Conservation (phyloP, 2,329 filamentous ascomycete genomes). For the Calonectria pseudoturangicola region DNA sequence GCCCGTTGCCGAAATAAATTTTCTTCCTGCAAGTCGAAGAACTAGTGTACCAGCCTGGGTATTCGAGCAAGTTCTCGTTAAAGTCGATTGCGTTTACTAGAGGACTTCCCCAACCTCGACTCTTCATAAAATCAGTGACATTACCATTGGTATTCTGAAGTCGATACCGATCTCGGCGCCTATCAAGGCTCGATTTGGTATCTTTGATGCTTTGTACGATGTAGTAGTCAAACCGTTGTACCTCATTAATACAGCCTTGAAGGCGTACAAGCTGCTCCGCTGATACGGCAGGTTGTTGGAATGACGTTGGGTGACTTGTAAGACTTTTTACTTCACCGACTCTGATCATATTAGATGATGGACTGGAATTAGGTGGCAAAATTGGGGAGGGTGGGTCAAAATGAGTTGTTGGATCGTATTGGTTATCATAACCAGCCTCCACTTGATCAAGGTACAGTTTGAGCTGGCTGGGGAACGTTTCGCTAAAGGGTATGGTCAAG, state of each 20-base stretch:
- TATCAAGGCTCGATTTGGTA: constrained; percentile 14
- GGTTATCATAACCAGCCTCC: neutral
- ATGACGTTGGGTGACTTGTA: neutral
- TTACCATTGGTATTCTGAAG: neutral
- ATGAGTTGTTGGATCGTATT: neutral
- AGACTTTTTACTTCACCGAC: neutral
- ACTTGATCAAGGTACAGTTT: constrained; percentile 5
- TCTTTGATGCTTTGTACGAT: constrained; percentile 25
- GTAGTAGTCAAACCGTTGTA: constrained; percentile 26
- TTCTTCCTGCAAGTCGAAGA: constrained; percentile 20
- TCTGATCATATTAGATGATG: neutral
- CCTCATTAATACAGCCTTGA: constrained; percentile 38
- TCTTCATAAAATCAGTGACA: constrained; percentile 44
- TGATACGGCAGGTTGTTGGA: constrained; percentile 12
- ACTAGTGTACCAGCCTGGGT: constrained; percentile 40
- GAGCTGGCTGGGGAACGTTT: constrained; percentile 16
- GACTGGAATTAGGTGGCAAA: too few species aligned
- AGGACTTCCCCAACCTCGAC: constrained; percentile 49
- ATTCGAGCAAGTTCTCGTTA: constrained; percentile 44
- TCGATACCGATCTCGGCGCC: constrained; percentile 32
- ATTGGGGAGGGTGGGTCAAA: too few species aligned
- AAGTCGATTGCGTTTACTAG: constrained; percentile 43
- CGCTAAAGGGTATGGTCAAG: neutral
- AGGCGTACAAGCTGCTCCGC: constrained; percentile 36
- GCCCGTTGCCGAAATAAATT: constrained; percentile 30